Base-by-base conservation (phyloP, 495 filamentous ascomycete genomes). In the Xylaria intraflava region DNA sequence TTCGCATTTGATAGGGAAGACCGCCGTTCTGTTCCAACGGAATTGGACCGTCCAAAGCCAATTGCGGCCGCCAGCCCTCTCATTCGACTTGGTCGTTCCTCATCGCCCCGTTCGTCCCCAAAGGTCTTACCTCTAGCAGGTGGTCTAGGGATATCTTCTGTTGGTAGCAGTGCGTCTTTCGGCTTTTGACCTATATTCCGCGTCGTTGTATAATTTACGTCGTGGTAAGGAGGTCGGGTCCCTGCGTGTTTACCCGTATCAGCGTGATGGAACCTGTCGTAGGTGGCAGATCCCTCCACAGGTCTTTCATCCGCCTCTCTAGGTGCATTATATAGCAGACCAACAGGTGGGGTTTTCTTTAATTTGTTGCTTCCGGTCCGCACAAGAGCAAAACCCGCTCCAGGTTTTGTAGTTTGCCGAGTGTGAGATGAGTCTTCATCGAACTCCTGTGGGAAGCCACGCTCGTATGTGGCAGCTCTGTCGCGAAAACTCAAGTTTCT, bases 401-500 rank as follows among this genome's bases (percentile, higher is more conserved):
- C 48, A 10, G 64, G 61, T 10, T 56, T 54, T 23, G 62, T 62
- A 16, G 56, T 35, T 3, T 69, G 68, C 1, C 60, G 56, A 1
- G 51, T 42, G 6, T 62, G 53, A 16, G 61, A 44, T 3, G 58
- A 55, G n/a, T 40, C 55, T 9, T 51, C 60, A 1, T 67, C 51
- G 2, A 49, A 58, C 9, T 64, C 62, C 51, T 24, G 49, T 16
- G 71, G 61, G 10, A 63, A 31, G 26, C 64, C 63, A 33, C 59
- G 26, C 12, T 77, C 71, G 43, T 63, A 64, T 38, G 64, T 69
- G 4, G 68, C 71, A 12, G 72, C 70, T 22, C 75, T 69, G 57
- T 78, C 75, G 16, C 75, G 72, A 55, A 78, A 77, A 57, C 75
- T 78, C 45, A 77, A 62, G 49, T 75, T 77, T 45, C 75, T 68